These are phyloP conservation scores for Populus davidiana DNA, from an alignment of 345 rosid genomes.

Conservation along the genomic window DNA sequence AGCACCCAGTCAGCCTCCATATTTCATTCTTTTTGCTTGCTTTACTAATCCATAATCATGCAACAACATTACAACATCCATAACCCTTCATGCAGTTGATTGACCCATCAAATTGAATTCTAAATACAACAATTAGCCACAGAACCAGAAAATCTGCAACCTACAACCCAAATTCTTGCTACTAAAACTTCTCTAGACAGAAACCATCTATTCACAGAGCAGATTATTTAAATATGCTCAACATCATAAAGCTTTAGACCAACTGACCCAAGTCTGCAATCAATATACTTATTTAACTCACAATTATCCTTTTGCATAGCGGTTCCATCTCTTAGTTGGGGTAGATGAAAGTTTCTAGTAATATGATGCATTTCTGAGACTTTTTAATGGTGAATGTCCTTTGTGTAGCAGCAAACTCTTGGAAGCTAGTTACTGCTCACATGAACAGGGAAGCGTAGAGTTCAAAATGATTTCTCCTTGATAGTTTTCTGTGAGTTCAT, in stretches of 20 bases:
- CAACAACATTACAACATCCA: not conserved
- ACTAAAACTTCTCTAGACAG: not conserved
- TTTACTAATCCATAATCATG: not conserved
- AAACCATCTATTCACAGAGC: not conserved
- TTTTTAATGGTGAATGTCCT: not conserved
- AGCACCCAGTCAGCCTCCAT: not conserved
- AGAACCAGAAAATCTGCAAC: not conserved
- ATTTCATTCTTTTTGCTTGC: not conserved
- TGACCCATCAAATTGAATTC: not conserved
- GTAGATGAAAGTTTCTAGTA: not conserved
- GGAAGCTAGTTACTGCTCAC: not conserved
- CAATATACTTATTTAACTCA: not conserved
- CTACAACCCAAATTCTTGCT: not conserved
- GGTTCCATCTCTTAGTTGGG: not conserved
- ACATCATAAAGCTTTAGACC: not conserved
- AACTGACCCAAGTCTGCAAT: not conserved
- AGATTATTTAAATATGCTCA: not conserved
- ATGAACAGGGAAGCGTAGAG: not conserved
- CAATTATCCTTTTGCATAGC: not conserved
- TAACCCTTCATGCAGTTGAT: not conserved
- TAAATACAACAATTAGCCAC: not conserved
- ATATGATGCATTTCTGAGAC: not conserved
- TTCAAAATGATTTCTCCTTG: not conserved
- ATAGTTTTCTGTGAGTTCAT: not conserved
- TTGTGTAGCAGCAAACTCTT: not conserved